Percentiles rank a stretch among this genome's conserved stretches.
phyloP scores from a whole-genome alignment of 75 land plant species.

The Sequoia sempervirens region DNA sequence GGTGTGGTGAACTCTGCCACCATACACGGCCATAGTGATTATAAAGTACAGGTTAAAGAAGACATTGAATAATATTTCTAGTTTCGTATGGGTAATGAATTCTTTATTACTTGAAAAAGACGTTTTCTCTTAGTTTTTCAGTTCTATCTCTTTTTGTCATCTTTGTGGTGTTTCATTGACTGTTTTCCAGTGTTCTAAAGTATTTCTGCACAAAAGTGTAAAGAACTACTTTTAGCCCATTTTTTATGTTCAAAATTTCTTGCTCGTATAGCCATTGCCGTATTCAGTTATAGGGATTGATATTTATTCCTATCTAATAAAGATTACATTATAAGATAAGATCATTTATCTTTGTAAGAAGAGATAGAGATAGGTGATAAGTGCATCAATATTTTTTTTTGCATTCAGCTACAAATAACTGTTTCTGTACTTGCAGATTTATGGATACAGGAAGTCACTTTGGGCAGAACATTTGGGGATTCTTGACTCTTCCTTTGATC shows the following conservation, averaged over 20 bases:
- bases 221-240: background rate
- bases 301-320: background rate
- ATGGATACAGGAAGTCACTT: conserved; percentile 81
- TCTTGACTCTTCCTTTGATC: conserved; percentile 40
- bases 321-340: background rate
- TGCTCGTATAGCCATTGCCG: background rate
- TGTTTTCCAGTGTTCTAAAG: background rate
- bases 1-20: background rate
- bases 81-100: background rate
- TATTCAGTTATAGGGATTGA: background rate
- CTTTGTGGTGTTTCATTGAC: background rate
- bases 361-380: background rate
- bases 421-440: conserved; percentile 42
- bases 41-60: background rate
- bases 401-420: background rate
- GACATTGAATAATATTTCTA: background rate
- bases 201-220: background rate
- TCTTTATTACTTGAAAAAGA: background rate
- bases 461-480: conserved; percentile 77
- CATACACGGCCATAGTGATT: background rate
- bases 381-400: background rate
- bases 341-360: background rate
- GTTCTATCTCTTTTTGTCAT: background rate
- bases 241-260: background rate
- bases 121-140: background rate